Evolutionary conservation across 768 basidiomycete genomes (phyloP).

Genomic region (Gyrodon lividus): DNA sequence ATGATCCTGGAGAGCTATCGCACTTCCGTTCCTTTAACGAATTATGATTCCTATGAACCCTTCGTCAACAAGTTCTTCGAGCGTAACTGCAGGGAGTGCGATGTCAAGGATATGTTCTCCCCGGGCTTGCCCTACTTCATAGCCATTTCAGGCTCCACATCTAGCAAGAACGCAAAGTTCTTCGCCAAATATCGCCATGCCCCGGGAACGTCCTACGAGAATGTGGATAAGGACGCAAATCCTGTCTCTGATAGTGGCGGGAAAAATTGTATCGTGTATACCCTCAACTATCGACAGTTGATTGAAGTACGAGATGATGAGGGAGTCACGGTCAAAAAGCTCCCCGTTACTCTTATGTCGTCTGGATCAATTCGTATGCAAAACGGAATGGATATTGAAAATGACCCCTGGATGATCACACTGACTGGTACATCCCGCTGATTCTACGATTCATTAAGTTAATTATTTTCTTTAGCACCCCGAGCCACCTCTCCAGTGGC

Average conservation of each 20-base stretch:
- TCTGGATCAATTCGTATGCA: slow-evolving; percentile 20
- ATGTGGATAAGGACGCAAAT: slow-evolving; percentile 14
- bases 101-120: slow-evolving; percentile 22
- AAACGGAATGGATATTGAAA: slow-evolving; percentile 13
- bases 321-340: not conserved
- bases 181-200: slow-evolving; percentile 20
- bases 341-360: slow-evolving; percentile 14
- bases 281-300: slow-evolving; percentile 12
- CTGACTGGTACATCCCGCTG: slow-evolving; percentile 3
- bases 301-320: slow-evolving; percentile 7
- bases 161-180: slow-evolving; percentile 14
- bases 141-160: slow-evolving; percentile 18
- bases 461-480: slow-evolving; percentile 6
- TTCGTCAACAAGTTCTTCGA: slow-evolving; percentile 12
- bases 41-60: slow-evolving; percentile 22
- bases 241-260: slow-evolving; percentile 13
- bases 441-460: not conserved
- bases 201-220: slow-evolving; percentile 4
- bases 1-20: slow-evolving; percentile 12
- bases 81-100: slow-evolving; percentile 1
- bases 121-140: slow-evolving; percentile 23
- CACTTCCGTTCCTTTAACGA: slow-evolving; percentile 16
- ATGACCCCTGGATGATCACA: slow-evolving; percentile 10
- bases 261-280: slow-evolving; percentile 23
- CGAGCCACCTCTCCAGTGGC: slow-evolving; percentile 18